Conservation (phyloP, 129 eudicot species). For the Tagetes patula region DNA sequence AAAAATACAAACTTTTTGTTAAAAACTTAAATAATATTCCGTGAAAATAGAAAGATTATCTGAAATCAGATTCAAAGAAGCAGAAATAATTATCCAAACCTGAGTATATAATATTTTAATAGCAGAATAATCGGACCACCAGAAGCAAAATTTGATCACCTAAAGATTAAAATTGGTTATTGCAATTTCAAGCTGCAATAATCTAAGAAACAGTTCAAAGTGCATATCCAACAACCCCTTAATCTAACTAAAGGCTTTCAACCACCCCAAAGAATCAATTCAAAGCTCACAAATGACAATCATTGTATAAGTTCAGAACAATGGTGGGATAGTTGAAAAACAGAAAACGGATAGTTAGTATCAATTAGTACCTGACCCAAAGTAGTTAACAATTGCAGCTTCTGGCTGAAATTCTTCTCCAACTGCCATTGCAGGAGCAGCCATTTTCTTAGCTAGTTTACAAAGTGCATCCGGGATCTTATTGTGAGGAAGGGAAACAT, state of each 20-base stretch:
- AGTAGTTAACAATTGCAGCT: conserved; percentile 95
- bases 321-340: background rate
- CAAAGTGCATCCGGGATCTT: conserved; percentile 79
- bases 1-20: background rate
- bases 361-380: conserved; percentile 60
- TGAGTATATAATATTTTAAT: background rate
- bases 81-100: background rate
- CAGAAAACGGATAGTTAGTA: background rate
- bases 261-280: too few relatives aligned
- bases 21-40: background rate
- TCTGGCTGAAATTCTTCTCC: conserved; percentile 81
- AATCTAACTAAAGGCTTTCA: conserved; percentile 16
- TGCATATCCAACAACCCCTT: background rate
- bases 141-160: background rate
- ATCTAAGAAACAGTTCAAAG: background rate
- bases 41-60: background rate
- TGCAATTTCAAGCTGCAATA: background rate
- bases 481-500: conserved; percentile 72
- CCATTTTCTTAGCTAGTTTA: conserved; percentile 71
- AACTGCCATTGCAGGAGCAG: conserved; percentile 73
- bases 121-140: background rate
- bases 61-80: background rate
- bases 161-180: background rate
- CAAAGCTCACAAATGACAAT: background rate
- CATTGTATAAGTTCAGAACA: conserved; percentile 2